Conservation (phyloP, 2,329 filamentous ascomycete species). For the Endoconidiophora polonica region DNA sequence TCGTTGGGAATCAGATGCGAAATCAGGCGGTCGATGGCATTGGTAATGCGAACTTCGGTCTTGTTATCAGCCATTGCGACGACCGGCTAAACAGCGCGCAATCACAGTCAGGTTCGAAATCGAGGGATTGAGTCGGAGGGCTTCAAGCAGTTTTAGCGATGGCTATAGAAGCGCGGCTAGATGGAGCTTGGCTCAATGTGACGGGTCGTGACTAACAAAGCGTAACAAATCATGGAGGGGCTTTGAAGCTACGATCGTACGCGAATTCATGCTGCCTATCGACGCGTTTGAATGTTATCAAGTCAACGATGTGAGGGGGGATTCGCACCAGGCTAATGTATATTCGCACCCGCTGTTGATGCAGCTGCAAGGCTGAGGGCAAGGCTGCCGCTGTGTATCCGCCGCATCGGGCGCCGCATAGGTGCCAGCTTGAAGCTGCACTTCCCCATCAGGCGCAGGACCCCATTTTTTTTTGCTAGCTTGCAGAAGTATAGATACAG, state of each 20-base stretch:
- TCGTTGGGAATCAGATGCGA: slow-evolving; percentile 53
- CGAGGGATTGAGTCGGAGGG: not conserved
- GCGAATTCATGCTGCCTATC: no score
- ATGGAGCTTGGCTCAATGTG: no score
- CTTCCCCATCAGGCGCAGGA: no score
- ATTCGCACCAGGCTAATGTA: not conserved
- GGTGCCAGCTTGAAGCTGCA: not conserved
- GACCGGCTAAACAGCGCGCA: not conserved
- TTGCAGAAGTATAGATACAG: not conserved
- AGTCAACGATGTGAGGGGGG: not conserved
- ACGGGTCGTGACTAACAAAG: no score
- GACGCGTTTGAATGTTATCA: no score
- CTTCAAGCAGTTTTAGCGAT: not conserved
- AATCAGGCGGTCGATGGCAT: slow-evolving; percentile 65
- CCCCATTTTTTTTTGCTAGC: no score
- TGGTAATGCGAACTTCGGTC: slow-evolving; percentile 48
- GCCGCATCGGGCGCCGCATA: not conserved
- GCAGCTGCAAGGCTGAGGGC: slow-evolving; percentile 5
- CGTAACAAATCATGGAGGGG: no score
- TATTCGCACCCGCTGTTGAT: not conserved
- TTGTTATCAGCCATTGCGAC: slow-evolving; percentile 36
- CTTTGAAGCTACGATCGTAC: no score
- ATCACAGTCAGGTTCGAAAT: not conserved
- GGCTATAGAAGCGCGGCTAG: not conserved
- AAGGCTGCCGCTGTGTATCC: slow-evolving; percentile 2